A percentile compares a stretch with the other conserved stretches of the same genome.
Conservation (phyloP, 371 early-diverging fungal species). For the Mortierella sp. region DNA sequence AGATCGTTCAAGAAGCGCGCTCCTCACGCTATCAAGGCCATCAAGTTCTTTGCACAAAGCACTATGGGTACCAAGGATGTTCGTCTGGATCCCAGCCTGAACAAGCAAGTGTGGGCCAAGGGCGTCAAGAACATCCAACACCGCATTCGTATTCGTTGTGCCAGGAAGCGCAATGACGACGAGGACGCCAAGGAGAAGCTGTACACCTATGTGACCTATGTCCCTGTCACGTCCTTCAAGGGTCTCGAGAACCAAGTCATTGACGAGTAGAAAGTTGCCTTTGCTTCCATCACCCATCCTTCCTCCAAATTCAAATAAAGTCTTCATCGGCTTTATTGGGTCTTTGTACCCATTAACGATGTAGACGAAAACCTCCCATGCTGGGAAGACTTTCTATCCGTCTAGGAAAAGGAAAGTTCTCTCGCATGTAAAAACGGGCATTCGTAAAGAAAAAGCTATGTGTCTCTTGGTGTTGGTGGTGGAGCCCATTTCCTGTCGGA, state of each 20-base stretch:
- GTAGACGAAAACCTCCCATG: conserved; percentile 52
- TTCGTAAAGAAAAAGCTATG: not conserved
- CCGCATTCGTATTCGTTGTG: conserved; percentile 92
- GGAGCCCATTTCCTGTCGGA: no score
- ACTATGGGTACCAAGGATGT: conserved; percentile 92
- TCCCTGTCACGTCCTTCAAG: conserved; percentile 88
- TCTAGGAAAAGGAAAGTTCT: conserved; percentile 33
- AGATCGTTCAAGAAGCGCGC: conserved; percentile 96
- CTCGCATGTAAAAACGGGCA: conserved; percentile 52
- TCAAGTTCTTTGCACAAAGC: conserved; percentile 87
- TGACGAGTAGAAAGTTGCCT: conserved; percentile 59
- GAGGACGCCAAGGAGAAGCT: conserved; percentile 95
- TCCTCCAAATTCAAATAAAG: conserved; percentile 18
- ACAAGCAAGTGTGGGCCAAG: conserved; percentile 88
- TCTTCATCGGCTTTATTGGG: conserved; percentile 57
- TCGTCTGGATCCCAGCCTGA: conserved; percentile 81
- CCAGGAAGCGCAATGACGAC: conserved; percentile 94
- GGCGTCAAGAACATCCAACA: conserved; percentile 93
- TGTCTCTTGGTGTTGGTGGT: no score
- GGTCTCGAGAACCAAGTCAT: conserved; percentile 74
- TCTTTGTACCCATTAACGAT: conserved; percentile 56
- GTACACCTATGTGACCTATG: conserved; percentile 89
- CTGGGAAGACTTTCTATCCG: conserved; percentile 39
- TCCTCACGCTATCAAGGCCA: conserved; percentile 92
- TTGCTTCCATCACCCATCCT: no score